Evolutionary conservation across 305 asterid species (phyloP).

Genomic region (Plantago lanceolata): DNA sequence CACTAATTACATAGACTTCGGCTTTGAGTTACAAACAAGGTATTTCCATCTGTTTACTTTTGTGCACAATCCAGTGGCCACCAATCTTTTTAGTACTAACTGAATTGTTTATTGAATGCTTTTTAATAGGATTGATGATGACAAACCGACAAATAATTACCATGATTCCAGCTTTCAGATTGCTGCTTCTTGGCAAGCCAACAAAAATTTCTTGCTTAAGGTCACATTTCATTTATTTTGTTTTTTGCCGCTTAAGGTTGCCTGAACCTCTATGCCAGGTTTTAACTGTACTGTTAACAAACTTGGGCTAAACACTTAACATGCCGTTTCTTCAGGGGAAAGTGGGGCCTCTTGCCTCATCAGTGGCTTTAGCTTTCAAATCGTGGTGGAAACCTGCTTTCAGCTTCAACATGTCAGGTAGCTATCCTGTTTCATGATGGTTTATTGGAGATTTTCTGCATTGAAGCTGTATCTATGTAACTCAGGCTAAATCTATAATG

Average conservation of each 20-base stretch:
- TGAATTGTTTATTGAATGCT: constrained; percentile 22
- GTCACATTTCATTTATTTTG: constrained; percentile 27
- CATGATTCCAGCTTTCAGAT: constrained; percentile 76
- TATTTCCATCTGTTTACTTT: constrained; percentile 28
- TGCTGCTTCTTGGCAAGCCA: constrained; percentile 98
- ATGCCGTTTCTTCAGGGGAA: constrained; percentile 52
- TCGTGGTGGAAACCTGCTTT: constrained; percentile 98
- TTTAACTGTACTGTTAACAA: neutral
- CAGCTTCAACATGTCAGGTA: constrained; percentile 80
- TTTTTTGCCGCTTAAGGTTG: too few relatives aligned
- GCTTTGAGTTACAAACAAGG: constrained; percentile 87
- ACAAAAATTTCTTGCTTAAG: constrained; percentile 75
- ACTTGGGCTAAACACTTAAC: constrained; percentile 3
- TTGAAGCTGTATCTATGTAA: neutral
- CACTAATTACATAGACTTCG: constrained; percentile 85
- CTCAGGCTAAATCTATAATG: neutral
- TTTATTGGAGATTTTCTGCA: neutral
- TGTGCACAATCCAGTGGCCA: neutral
- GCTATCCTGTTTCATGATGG: constrained; percentile 7
- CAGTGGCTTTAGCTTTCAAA: constrained; percentile 79
- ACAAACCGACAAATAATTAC: constrained; percentile 39
- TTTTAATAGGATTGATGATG: constrained; percentile 52
- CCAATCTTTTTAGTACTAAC: constrained; percentile 8
- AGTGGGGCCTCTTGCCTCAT: constrained; percentile 79
- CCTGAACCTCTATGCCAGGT: neutral